phyloP scores from a whole-genome alignment of 2,329 filamentous ascomycete genomes.

The Diplodia corticola region DNA sequence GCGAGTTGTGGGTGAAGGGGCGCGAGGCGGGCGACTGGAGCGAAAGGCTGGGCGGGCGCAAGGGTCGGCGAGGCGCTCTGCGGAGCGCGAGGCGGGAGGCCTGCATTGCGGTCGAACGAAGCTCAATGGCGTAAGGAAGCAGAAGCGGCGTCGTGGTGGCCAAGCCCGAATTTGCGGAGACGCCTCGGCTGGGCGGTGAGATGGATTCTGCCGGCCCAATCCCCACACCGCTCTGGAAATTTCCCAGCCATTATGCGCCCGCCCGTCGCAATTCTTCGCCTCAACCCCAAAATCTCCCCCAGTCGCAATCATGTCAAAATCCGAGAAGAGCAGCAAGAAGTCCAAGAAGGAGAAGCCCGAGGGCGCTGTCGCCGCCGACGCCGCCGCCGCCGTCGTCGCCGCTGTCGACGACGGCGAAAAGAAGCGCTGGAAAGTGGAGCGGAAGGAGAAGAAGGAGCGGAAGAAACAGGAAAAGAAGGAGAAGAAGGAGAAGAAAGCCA shows the following conservation, averaged over 20 bases:
- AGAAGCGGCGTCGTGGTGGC: background rate
- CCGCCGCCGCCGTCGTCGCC: background rate
- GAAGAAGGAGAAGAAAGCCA: background rate
- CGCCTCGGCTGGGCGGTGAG: background rate
- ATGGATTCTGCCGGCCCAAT: slow-evolving; percentile 2
- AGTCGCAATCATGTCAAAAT: slow-evolving; percentile 20
- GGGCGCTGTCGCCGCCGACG: background rate
- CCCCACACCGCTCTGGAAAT: background rate
- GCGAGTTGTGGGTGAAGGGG: slow-evolving; percentile 60
- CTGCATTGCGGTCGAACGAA: slow-evolving; percentile 30
- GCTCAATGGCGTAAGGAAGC: background rate
- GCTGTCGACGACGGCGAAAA: background rate
- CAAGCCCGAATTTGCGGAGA: background rate
- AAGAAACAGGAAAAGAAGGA: background rate
- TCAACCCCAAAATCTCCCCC: background rate
- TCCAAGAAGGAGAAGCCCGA: slow-evolving; percentile 6
- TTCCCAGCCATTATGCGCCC: slow-evolving; percentile 2
- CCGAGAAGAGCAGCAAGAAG: slow-evolving; percentile 9
- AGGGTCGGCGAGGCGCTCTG: slow-evolving; percentile 31
- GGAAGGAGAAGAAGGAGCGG: background rate
- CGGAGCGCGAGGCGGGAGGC: slow-evolving; percentile 24
- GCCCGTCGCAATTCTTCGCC: background rate
- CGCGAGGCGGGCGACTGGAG: slow-evolving; percentile 40
- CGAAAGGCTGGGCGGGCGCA: slow-evolving; percentile 28
- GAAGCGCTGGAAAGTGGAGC: background rate